Percentiles rank a stretch among this genome's conserved stretches.
Evolutionary conservation across 805 yeast genomes (phyloP).

Genomic region (Sugiyamaella americana): DNA sequence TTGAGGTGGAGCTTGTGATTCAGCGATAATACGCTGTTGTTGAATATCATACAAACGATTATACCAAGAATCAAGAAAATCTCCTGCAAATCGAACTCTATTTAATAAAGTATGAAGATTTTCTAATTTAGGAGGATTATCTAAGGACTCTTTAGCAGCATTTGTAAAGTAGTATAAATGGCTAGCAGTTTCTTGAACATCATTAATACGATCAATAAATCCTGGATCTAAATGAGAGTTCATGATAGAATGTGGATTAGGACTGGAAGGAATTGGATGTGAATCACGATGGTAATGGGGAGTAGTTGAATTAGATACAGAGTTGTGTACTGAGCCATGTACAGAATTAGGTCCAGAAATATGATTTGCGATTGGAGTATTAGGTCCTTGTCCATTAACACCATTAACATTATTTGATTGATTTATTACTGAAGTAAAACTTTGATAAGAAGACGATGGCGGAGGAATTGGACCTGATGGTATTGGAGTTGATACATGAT

Average conservation of each 20-base stretch:
- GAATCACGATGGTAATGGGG: no score
- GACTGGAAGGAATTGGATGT: no score
- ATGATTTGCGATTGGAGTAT: no score
- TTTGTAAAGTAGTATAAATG: constrained; percentile 17
- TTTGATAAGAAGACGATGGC: no score
- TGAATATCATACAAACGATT: constrained; percentile 14
- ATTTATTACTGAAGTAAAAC: no score
- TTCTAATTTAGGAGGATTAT: constrained; percentile 15
- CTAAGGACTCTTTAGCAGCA: constrained; percentile 9
- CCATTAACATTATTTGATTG: no score
- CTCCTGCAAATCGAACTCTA: constrained; percentile 15
- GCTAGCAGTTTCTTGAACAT: constrained; percentile 19
- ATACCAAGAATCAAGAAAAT: constrained; percentile 21
- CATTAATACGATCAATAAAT: constrained; percentile 11
- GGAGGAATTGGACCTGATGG: no score
- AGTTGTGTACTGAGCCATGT: no score
- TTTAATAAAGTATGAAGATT: constrained; percentile 14
- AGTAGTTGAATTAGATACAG: no score
- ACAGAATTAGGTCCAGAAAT: no score
- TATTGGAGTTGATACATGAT: no score
- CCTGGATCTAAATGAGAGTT: neutral
- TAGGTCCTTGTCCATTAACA: no score
- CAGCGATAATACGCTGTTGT: constrained; percentile 2
- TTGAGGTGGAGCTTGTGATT: constrained; percentile 8
- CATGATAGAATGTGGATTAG: neutral